Base-by-base conservation (phyloP, 805 yeast species). In the Myxozyma udenii region DNA sequence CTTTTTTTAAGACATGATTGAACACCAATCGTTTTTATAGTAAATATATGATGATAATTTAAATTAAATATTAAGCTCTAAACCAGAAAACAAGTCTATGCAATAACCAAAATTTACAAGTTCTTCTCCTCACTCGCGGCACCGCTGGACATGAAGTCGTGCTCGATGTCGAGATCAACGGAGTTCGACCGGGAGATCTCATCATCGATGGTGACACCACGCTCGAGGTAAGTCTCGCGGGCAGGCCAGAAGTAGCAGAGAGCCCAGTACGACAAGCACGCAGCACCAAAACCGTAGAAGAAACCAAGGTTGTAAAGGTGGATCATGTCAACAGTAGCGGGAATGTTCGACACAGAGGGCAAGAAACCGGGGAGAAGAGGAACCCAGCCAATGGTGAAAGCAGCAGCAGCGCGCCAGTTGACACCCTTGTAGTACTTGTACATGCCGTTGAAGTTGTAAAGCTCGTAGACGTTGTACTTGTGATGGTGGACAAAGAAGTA, bases 341-440 rank as follows among this genome's bases (percentile, higher is more conserved):
- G 26, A 18, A 57, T 60, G 28, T 37, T 48, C 11, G 59, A 51
- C 19, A 61, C 62, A 12, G 37, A 32, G 43, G 60, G 50, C n/a
- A 61, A 41, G 48, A 55, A 55, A 14, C 66, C 66, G 9, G 66
- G 64, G 4, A 63, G 48, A 28, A 55, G 43, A 21, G 63, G 62
- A 19, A 61, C 62, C 56, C 65, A 52, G 41, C 68, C 69, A 28
- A 47, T 55, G 3, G 40, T 33, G 50, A 51, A 76, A 7, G 73
- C 66, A 3, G 66, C 43, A 11, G 72, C 47, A 14, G 73, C 71
- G 58, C 75, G 68, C 70, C 72, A 71, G 61, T 78, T 75, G 55
- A 71, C 43, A 7, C 81, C 81, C 28, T 64, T 55, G 62, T 73
- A 73, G 70, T 73, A 76, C 12, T 36, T 28, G 61, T 75, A 78